These are phyloP conservation scores for Didymella arachidicola DNA, from an alignment of 2,329 filamentous ascomycete genomes.

Conservation along the genomic window DNA sequence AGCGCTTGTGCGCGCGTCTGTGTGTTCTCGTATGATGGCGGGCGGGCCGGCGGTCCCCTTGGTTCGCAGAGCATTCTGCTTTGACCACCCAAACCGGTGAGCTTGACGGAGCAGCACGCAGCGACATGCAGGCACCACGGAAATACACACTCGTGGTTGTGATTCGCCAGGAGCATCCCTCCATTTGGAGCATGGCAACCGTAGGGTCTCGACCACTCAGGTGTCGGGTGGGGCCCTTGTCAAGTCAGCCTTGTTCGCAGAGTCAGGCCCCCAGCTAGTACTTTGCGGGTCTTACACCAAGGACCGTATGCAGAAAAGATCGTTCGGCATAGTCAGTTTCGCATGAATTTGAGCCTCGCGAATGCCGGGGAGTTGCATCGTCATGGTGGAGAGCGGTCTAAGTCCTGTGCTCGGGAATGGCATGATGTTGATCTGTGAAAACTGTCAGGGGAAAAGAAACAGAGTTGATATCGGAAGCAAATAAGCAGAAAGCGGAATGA, in stretches of 20 bases:
- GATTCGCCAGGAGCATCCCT: slow-evolving; percentile 21
- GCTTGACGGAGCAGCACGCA: slow-evolving; percentile 26
- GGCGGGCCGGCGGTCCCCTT: slow-evolving; percentile 22
- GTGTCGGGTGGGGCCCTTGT: slow-evolving; percentile 13
- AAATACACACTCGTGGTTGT: slow-evolving; percentile 8
- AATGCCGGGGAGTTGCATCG: slow-evolving; percentile 7
- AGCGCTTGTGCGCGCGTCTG: slow-evolving; percentile 20
- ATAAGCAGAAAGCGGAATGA: slow-evolving; percentile 14
- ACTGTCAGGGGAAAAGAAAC: slow-evolving; percentile 10
- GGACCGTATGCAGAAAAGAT: slow-evolving; percentile 18
- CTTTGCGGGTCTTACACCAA: slow-evolving; percentile 38
- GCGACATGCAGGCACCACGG: slow-evolving; percentile 21
- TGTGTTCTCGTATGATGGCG: slow-evolving; percentile 21
- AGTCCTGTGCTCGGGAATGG: neutral
- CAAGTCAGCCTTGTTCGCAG: slow-evolving; percentile 45
- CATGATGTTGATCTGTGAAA: slow-evolving; percentile 4
- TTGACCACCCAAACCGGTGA: slow-evolving; percentile 24
- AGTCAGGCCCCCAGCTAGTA: slow-evolving; percentile 46
- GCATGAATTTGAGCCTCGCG: slow-evolving; percentile 6
- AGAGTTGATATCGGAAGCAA: slow-evolving; percentile 7
- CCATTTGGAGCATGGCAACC: slow-evolving; percentile 15
- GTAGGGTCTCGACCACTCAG: slow-evolving; percentile 23
- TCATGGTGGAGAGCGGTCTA: slow-evolving; percentile 4
- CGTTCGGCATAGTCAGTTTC: slow-evolving; percentile 10
- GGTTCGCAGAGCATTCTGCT: slow-evolving; percentile 25